Evolutionary conservation across 31 red algal species (phyloP).

Genomic region (Bonnemaisonia californica): DNA sequence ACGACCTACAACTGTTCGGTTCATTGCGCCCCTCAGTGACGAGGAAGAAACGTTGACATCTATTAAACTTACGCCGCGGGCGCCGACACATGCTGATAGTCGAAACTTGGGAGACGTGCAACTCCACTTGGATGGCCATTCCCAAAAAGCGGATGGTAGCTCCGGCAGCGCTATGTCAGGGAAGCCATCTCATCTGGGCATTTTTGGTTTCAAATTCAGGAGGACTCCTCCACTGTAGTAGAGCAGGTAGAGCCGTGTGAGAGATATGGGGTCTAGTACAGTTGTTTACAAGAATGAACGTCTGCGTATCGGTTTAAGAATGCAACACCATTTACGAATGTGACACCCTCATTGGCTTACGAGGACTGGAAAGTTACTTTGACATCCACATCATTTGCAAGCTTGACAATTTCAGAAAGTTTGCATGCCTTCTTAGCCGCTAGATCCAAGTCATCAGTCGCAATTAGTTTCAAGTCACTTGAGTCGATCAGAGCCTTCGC

Average conservation of each 20-base stretch:
- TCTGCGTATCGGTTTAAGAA: background rate
- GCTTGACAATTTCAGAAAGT: conserved; percentile 69
- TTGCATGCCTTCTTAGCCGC: conserved; percentile 86
- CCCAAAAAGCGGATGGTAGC: background rate
- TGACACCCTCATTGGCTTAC: too few species aligned
- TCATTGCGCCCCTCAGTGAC: conserved; percentile 44
- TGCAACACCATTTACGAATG: background rate
- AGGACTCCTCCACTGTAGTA: background rate
- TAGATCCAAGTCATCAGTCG: conserved; percentile 85
- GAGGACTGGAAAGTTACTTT: conserved; percentile 48
- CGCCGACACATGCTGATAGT: background rate
- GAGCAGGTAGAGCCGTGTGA: background rate
- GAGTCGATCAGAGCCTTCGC: conserved; percentile 79
- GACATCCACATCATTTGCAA: conserved; percentile 68
- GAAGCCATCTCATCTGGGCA: background rate
- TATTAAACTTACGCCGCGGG: conserved; percentile 45
- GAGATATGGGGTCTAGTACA: background rate
- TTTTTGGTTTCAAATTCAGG: conserved; percentile 38
- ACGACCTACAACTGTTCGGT: conserved; percentile 29
- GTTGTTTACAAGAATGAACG: conserved; percentile 12
- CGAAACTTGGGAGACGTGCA: background rate
- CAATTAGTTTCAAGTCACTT: conserved; percentile 72
- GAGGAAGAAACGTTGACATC: conserved; percentile 23
- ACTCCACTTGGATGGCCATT: background rate
- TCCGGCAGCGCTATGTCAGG: background rate